Conservation (phyloP, 2,329 filamentous ascomycete genomes). For the Coniochaeta sp. region DNA sequence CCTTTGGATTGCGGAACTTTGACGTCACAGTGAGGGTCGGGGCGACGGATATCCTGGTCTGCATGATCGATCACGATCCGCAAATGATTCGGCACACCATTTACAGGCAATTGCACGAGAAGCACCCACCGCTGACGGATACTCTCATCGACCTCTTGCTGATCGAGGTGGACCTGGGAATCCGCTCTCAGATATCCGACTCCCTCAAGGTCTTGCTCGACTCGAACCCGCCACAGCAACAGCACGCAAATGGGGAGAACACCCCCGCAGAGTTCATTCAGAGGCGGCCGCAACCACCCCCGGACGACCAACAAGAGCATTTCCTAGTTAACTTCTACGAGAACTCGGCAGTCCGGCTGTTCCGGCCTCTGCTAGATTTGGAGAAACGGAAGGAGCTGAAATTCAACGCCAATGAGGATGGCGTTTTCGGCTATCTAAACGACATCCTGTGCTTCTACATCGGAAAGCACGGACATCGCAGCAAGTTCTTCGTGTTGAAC, state of each 20-base stretch:
- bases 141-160: slow-evolving; percentile 87
- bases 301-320: slow-evolving; percentile 71
- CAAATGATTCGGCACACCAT: slow-evolving; percentile 91
- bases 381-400: slow-evolving; percentile 62
- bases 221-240: slow-evolving; percentile 43
- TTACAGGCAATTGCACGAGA: slow-evolving; percentile 84
- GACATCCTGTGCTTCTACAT: slow-evolving; percentile 94
- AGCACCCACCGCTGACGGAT: slow-evolving; percentile 79
- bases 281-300: slow-evolving; percentile 41
- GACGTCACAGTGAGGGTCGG: slow-evolving; percentile 84
- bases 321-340: slow-evolving; percentile 91
- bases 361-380: slow-evolving; percentile 77
- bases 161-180: slow-evolving; percentile 84
- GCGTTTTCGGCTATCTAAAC: slow-evolving; percentile 84
- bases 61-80: slow-evolving; percentile 92
- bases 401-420: slow-evolving; percentile 75
- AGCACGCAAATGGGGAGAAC: slow-evolving; percentile 54
- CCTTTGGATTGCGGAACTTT: slow-evolving; percentile 78
- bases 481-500: slow-evolving; percentile 79
- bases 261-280: slow-evolving; percentile 27
- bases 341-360: slow-evolving; percentile 74
- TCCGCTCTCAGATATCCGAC: slow-evolving; percentile 93
- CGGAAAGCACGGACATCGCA: slow-evolving; percentile 77
- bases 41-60: slow-evolving; percentile 87
- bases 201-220: slow-evolving; percentile 91